phyloP scores from a whole-genome alignment of 2,329 filamentous ascomycete genomes.

The Colletotrichum chrysophilum region DNA sequence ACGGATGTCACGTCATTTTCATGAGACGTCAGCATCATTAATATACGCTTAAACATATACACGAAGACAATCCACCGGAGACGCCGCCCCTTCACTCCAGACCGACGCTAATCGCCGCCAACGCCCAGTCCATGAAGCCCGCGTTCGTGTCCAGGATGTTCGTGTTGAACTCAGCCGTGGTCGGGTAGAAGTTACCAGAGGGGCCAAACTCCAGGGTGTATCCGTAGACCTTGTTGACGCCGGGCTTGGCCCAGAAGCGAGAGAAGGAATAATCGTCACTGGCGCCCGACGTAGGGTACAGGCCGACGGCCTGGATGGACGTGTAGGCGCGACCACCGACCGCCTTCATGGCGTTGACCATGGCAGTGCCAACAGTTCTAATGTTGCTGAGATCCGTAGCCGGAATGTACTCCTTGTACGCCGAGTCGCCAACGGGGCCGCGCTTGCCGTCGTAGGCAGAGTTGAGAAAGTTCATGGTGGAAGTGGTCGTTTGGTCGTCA shows the following conservation, averaged over 20 bases:
- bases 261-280: conserved; percentile 43
- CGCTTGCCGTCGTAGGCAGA: conserved; percentile 48
- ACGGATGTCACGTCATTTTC: not conserved
- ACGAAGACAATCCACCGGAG: not conserved
- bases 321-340: conserved; percentile 38
- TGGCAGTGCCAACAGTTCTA: conserved; percentile 34
- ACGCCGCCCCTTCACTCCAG: not conserved
- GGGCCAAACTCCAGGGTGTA: conserved; percentile 44
- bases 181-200: conserved; percentile 43
- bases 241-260: conserved; percentile 36
- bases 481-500: conserved; percentile 43
- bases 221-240: conserved; percentile 42
- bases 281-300: conserved; percentile 40
- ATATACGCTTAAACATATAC: not conserved
- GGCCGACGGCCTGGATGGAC: conserved; percentile 35
- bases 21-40: not conserved
- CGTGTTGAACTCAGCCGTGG: conserved; percentile 39
- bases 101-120: conserved; percentile 35
- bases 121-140: conserved; percentile 44
- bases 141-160: conserved; percentile 46
- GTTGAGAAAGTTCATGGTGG: conserved; percentile 52
- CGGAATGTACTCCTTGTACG: conserved; percentile 45
- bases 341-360: conserved; percentile 37
- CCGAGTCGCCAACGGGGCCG: conserved; percentile 40
- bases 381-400: conserved; percentile 35